Conservation (phyloP, 805 yeast species). For the Nakazawaea populi region DNA sequence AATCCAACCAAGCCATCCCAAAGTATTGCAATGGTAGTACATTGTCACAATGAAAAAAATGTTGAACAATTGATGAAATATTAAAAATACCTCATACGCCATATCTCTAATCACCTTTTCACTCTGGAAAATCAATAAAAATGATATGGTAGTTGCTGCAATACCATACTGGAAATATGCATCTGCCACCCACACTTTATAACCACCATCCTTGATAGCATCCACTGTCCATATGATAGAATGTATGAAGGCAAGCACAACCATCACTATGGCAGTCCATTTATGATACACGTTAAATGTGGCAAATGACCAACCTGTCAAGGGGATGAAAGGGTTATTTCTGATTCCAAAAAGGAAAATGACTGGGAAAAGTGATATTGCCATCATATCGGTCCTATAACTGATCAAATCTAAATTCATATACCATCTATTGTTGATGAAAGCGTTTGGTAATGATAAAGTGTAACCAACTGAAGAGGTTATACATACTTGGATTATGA, state of each 20-base stretch:
- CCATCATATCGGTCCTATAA: constrained; percentile 48
- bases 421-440: constrained; percentile 24
- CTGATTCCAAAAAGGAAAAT: constrained; percentile 63
- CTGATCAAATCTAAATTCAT: constrained; percentile 32
- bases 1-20: constrained; percentile 39
- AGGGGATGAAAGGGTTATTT: constrained; percentile 57
- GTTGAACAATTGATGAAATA: constrained; percentile 32
- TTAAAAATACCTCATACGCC: constrained; percentile 35
- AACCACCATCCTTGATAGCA: constrained; percentile 33
- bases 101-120: constrained; percentile 24
- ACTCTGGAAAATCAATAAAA: constrained; percentile 15
- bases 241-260: constrained; percentile 49
- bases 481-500: constrained; percentile 24
- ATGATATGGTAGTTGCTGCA: constrained; percentile 13
- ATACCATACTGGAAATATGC: constrained; percentile 37
- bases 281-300: constrained; percentile 61
- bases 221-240: constrained; percentile 44
- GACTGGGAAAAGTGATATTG: constrained; percentile 50
- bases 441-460: constrained; percentile 32
- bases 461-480: constrained; percentile 29
- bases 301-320: constrained; percentile 59
- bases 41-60: constrained; percentile 31
- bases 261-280: constrained; percentile 53
- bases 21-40: constrained; percentile 32
- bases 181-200: constrained; percentile 34